phyloP scores from a whole-genome alignment of 352 stramenopile species.

The Globisporangium sylvaticum region DNA sequence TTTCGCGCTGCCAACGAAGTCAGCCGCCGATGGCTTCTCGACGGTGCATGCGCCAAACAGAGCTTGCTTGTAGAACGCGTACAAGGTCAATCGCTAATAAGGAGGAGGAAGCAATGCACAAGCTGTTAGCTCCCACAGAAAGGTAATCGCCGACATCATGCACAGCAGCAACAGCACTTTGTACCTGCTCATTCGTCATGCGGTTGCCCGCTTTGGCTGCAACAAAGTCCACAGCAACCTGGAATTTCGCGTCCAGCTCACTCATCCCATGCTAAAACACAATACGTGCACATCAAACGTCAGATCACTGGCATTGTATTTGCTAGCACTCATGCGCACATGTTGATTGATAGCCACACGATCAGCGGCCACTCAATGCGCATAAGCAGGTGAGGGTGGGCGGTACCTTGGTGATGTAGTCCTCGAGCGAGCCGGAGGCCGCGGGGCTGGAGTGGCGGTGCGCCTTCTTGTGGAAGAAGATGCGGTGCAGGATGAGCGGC shows the following conservation, averaged over 20 bases:
- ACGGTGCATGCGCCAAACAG: conserved; percentile 48
- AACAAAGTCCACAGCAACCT: conserved; percentile 70
- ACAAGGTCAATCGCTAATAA: conserved; percentile 57
- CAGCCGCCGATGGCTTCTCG: conserved; percentile 56
- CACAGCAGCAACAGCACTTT: background rate
- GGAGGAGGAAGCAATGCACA: background rate
- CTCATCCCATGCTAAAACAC: conserved; percentile 45
- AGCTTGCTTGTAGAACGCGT: conserved; percentile 83
- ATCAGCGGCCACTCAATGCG: background rate
- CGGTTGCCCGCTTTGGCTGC: conserved; percentile 35
- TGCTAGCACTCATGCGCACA: background rate
- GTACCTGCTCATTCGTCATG: conserved; percentile 66
- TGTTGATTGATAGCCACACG: background rate
- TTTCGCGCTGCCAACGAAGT: conserved; percentile 68
- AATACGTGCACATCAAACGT: background rate
- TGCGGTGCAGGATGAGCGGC: conserved; percentile 49
- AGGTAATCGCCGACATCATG: background rate
- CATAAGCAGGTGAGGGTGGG: background rate
- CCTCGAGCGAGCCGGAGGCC: conserved; percentile 36
- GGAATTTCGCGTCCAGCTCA: conserved; percentile 61
- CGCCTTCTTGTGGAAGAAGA: conserved; percentile 43
- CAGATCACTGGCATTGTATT: background rate
- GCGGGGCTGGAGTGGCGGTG: conserved; percentile 28
- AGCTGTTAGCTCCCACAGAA: background rate
- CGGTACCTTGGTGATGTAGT: conserved; percentile 51